A percentile compares a stretch with the other conserved stretches of the same genome.
Conservation (phyloP, 2,329 filamentous ascomycete genomes). For the Zalaria obscura region DNA sequence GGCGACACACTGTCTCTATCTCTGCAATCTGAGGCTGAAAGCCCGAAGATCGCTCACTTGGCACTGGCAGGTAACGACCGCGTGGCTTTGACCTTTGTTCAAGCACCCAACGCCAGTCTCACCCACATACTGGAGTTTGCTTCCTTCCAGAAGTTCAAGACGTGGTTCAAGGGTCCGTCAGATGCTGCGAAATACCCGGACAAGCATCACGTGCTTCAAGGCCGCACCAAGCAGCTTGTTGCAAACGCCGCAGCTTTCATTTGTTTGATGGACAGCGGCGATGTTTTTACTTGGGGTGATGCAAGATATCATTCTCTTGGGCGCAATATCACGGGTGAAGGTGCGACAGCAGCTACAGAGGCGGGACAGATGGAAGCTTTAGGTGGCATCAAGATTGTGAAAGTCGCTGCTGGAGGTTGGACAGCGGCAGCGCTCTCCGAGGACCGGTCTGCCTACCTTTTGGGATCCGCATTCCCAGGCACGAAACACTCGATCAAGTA, state of each 20-base stretch:
- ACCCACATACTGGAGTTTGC: conserved; percentile 16
- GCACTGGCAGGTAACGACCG: conserved; percentile 15
- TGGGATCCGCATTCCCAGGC: conserved; percentile 32
- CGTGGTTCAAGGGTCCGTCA: conserved; percentile 14
- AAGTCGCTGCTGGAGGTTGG: conserved; percentile 41
- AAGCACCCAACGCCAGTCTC: conserved; percentile 11
- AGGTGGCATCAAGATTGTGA: conserved; percentile 36
- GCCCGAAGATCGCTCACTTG: conserved; percentile 10
- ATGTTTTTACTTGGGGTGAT: conserved; percentile 39
- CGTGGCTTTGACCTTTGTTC: conserved; percentile 14
- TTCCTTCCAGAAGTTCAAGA: conserved; percentile 10
- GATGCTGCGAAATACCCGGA: conserved; percentile 10
- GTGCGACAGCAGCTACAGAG: conserved; percentile 27
- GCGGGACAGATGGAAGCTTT: conserved; percentile 37
- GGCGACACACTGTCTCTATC: neutral
- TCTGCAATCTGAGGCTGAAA: conserved; percentile 5
- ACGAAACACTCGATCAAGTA: conserved; percentile 9
- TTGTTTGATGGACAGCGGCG: conserved; percentile 20
- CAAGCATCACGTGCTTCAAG: conserved; percentile 14
- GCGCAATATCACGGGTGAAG: conserved; percentile 25
- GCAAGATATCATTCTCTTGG: conserved; percentile 45
- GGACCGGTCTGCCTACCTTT: conserved; percentile 45
- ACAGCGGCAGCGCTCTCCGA: conserved; percentile 42
- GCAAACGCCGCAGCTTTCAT: conserved; percentile 25
- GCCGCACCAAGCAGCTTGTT: conserved; percentile 14